Conservation (phyloP, 2,329 filamentous ascomycete species). For the Alternaria hordeiaustralica region DNA sequence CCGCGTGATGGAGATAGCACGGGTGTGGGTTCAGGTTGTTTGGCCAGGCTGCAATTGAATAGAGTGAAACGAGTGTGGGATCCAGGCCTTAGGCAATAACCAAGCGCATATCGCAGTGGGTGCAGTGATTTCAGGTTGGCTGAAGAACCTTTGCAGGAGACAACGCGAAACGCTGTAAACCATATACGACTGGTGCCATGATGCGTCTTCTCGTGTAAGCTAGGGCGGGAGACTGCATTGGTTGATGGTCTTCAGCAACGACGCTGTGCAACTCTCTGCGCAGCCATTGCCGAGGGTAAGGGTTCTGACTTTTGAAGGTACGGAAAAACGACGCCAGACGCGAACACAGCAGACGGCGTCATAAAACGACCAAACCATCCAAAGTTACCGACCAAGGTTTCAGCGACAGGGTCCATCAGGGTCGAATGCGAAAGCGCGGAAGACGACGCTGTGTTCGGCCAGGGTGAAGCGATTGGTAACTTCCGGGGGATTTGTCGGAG, state of each 20-base stretch:
- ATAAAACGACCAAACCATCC: not conserved
- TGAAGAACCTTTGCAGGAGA: not conserved
- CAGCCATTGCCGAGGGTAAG: not conserved
- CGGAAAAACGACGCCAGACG: not conserved
- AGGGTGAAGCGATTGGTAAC: constrained; percentile 2
- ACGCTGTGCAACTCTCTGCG: not conserved
- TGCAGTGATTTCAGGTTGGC: not conserved
- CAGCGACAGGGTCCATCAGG: not conserved
- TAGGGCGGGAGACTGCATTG: constrained; percentile 3
- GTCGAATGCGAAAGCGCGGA: not conserved
- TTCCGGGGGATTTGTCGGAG: constrained; percentile 3
- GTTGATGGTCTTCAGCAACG: constrained; percentile 1
- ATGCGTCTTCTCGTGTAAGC: not conserved
- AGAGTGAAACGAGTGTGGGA: constrained; percentile 8
- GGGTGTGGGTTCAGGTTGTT: not conserved
- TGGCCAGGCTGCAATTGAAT: not conserved
- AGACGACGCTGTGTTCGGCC: not conserved
- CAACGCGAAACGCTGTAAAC: not conserved
- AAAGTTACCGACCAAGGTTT: not conserved
- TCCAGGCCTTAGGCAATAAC: not conserved
- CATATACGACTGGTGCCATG: not conserved
- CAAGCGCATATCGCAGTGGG: not conserved
- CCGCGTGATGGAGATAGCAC: constrained; percentile 2
- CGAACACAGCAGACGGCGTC: not conserved
- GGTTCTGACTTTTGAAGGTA: not conserved